phyloP scores from a whole-genome alignment of 495 filamentous ascomycete genomes.

The Penicillium lagena region DNA sequence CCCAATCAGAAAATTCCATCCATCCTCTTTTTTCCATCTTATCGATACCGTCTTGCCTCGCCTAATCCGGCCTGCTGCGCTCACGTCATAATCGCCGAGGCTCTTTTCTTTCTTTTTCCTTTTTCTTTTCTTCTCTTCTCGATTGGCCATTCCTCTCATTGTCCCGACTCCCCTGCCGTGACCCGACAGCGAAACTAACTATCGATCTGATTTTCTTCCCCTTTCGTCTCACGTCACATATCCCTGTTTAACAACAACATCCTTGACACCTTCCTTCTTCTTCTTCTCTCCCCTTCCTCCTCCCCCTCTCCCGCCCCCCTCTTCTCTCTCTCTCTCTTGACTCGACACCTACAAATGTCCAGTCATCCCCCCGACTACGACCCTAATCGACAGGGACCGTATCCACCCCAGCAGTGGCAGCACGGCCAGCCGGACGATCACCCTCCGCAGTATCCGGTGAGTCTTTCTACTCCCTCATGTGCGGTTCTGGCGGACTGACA shows the following conservation, averaged over 20 bases:
- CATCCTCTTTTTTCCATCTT: conserved; percentile 6
- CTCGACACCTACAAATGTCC: conserved; percentile 37
- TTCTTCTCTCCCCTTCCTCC: conserved; percentile 12
- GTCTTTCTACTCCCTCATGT: conserved; percentile 3
- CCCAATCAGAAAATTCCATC: conserved; percentile 21
- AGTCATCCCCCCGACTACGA: conserved; percentile 34
- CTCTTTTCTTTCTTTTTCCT: conserved; percentile 13
- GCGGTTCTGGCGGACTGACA: neutral
- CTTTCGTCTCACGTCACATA: conserved; percentile 27
- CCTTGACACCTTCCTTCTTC: conserved; percentile 25
- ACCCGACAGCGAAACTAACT: too few species aligned
- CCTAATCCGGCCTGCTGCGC: conserved; percentile 2
- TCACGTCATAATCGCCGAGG: conserved; percentile 33
- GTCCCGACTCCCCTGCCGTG: conserved; percentile 1
- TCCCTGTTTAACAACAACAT: conserved; percentile 11
- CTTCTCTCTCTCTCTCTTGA: neutral
- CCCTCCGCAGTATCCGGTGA: conserved; percentile 35
- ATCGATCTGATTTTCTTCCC: conserved; percentile 16
- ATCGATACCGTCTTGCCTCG: neutral
- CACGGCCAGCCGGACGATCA: conserved; percentile 39
- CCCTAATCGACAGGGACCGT: conserved; percentile 28
- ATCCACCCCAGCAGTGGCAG: conserved; percentile 37
- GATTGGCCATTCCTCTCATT: conserved; percentile 21
- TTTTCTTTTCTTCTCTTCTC: conserved; percentile 8
- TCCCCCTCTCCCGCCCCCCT: conserved; percentile 17